Percentiles rank a stretch among this genome's conserved stretches.
Evolutionary conservation across 306 rosid species (phyloP).

Genomic region (Sechiopsis laciniata): DNA sequence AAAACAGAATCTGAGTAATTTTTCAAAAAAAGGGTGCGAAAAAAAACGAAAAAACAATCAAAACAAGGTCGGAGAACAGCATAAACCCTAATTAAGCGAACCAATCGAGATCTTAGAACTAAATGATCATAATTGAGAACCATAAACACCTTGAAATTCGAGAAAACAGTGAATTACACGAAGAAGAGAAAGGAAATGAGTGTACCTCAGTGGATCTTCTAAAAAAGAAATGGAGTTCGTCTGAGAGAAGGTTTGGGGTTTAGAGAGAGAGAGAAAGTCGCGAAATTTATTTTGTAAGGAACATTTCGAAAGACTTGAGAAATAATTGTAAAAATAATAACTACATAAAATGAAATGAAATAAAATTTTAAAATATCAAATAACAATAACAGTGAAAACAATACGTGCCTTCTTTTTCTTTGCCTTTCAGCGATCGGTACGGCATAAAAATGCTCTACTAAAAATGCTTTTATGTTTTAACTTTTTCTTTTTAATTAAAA

Average conservation of each 20-base stretch:
- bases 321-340: too few relatives aligned
- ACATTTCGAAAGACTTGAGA: too few relatives aligned
- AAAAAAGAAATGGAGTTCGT: constrained; percentile 19
- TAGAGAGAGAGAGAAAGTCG: constrained; percentile 25
- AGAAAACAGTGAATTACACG: constrained; percentile 11
- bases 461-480: too few relatives aligned
- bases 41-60: not conserved
- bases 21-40: constrained; percentile 23
- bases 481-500: too few relatives aligned
- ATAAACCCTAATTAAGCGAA: constrained; percentile 39
- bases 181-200: constrained; percentile 9
- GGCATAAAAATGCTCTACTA: too few relatives aligned
- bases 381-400: not conserved
- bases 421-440: too few relatives aligned
- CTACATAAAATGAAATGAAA: not conserved
- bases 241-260: constrained; percentile 38
- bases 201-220: constrained; percentile 63
- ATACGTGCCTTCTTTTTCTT: constrained; percentile 23
- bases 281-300: too few relatives aligned
- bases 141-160: constrained; percentile 11
- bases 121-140: constrained; percentile 3
- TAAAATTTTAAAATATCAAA: too few relatives aligned
- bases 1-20: constrained; percentile 38
- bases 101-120: constrained; percentile 16
- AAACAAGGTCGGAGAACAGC: not conserved